Percentiles rank a stretch among this genome's conserved stretches.
These are phyloP conservation scores for Russula emetica DNA, from an alignment of 768 basidiomycete genomes.

Conservation along the genomic window DNA sequence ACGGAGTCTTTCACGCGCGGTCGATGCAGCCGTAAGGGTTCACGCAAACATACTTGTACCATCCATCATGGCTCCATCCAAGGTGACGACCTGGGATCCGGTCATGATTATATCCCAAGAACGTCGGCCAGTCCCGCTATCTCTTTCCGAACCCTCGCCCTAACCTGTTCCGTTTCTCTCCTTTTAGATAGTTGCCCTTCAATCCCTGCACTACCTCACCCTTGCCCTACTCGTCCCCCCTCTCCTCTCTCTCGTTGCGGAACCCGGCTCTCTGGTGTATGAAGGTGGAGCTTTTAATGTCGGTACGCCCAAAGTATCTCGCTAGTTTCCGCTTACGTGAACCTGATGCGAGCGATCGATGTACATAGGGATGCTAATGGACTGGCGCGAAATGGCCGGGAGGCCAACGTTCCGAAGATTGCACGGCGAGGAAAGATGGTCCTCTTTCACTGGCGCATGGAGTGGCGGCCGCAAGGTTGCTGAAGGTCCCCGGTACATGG, in stretches of 20 bases:
- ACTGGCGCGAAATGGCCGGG: slow-evolving; percentile 96
- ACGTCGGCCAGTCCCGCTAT: slow-evolving; percentile 24
- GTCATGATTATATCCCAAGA: slow-evolving; percentile 83
- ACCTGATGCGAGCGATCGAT: slow-evolving; percentile 4
- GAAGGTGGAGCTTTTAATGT: slow-evolving; percentile 80
- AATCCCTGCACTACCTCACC: slow-evolving; percentile 90
- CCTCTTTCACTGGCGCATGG: slow-evolving; percentile 69
- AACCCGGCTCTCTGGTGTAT: slow-evolving; percentile 60
- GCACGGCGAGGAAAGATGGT: slow-evolving; percentile 62
- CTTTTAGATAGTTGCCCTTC: slow-evolving; percentile 82
- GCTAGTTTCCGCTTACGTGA: slow-evolving; percentile 1
- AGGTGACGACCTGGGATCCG: slow-evolving; percentile 78
- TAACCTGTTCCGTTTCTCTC: not conserved
- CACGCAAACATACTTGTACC: not conserved
- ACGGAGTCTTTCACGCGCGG: not conserved
- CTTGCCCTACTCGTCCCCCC: slow-evolving; percentile 80
- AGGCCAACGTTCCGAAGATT: slow-evolving; percentile 66
- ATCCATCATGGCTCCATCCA: slow-evolving; percentile 37
- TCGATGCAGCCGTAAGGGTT: not conserved
- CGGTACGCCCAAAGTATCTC: slow-evolving; percentile 43
- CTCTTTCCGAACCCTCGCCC: slow-evolving; percentile 19
- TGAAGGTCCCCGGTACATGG: slow-evolving; percentile 47
- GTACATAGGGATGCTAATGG: slow-evolving; percentile 79
- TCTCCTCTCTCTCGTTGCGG: slow-evolving; percentile 68
- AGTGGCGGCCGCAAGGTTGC: slow-evolving; percentile 75